Evolutionary conservation across 352 stramenopile genomes (phyloP).

Genomic region (Thalassiosira livingstoniorum): DNA sequence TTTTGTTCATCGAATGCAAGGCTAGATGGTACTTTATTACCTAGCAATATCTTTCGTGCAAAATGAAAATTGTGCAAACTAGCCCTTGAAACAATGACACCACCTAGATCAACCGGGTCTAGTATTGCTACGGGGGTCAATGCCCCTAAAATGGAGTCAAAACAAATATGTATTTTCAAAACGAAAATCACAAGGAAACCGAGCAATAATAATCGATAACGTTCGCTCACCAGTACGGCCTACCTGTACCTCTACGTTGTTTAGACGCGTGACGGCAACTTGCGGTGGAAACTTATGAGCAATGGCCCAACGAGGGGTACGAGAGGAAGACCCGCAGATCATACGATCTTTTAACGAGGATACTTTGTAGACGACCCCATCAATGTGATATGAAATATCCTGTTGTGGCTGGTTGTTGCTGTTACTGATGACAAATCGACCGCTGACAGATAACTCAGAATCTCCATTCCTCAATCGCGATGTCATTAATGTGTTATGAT

Average conservation of each 20-base stretch:
- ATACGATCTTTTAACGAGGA: constrained; percentile 54
- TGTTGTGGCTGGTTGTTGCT: constrained; percentile 13
- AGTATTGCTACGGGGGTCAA: constrained; percentile 88
- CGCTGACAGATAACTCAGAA: background rate
- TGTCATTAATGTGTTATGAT: constrained; percentile 67
- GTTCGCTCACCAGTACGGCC: constrained; percentile 86
- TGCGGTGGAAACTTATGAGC: constrained; percentile 88
- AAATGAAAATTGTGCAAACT: constrained; percentile 87
- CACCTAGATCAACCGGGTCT: constrained; percentile 78
- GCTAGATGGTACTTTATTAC: background rate
- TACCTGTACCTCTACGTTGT: constrained; percentile 82
- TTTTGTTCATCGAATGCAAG: background rate
- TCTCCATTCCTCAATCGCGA: too few species aligned
- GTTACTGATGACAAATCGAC: background rate
- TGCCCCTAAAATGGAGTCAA: too few species aligned
- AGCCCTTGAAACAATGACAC: constrained; percentile 66
- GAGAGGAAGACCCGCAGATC: constrained; percentile 66
- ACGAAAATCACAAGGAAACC: too few species aligned
- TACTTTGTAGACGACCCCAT: constrained; percentile 89
- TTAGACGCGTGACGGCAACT: constrained; percentile 74
- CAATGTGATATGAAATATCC: constrained; percentile 81
- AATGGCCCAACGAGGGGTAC: constrained; percentile 86
- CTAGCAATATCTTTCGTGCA: constrained; percentile 69
- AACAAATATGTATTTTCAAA: too few species aligned
- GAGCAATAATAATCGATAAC: too few species aligned